These are phyloP conservation scores for Comarum palustre DNA, from an alignment of 306 rosid species.

Conservation along the genomic window DNA sequence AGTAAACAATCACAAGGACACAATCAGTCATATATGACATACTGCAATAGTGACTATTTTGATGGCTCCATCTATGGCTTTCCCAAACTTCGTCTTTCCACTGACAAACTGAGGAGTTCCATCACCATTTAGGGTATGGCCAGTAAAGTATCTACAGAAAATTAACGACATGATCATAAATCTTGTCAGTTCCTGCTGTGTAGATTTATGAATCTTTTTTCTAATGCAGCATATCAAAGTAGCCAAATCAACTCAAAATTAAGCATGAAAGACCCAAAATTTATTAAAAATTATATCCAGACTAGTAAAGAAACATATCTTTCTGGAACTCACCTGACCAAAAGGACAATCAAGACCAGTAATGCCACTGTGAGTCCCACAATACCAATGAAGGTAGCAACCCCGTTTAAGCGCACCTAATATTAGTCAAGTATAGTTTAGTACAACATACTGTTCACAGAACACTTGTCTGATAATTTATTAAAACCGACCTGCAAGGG, in stretches of 20 bases:
- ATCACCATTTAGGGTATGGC: constrained; percentile 51
- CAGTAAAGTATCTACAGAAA: constrained; percentile 73
- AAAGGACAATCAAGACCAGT: constrained; percentile 64
- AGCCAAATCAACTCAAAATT: neutral
- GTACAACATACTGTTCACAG: neutral
- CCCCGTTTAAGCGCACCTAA: constrained; percentile 93
- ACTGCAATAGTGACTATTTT: constrained; percentile 93
- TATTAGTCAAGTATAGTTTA: constrained; percentile 25
- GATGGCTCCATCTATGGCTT: constrained; percentile 83
- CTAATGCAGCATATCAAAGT: neutral
- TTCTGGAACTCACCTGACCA: constrained; percentile 49
- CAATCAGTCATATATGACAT: constrained; percentile 27
- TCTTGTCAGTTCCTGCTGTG: neutral
- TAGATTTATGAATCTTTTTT: neutral
- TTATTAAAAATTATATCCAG: neutral
- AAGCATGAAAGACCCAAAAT: neutral
- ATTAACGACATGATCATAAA: constrained; percentile 9
- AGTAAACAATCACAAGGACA: neutral
- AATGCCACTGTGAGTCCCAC: constrained; percentile 93
- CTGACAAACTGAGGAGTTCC: constrained; percentile 52
- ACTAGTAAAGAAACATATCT: too few species aligned
- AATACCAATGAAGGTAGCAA: constrained; percentile 90
- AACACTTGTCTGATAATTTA: neutral
- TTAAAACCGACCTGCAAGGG: constrained; percentile 72
- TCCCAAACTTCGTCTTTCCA: constrained; percentile 63